Percentiles rank a stretch among this genome's conserved stretches.
Evolutionary conservation across 805 yeast genomes (phyloP).

Genomic region (Helenozyma rhizophorensis): DNA sequence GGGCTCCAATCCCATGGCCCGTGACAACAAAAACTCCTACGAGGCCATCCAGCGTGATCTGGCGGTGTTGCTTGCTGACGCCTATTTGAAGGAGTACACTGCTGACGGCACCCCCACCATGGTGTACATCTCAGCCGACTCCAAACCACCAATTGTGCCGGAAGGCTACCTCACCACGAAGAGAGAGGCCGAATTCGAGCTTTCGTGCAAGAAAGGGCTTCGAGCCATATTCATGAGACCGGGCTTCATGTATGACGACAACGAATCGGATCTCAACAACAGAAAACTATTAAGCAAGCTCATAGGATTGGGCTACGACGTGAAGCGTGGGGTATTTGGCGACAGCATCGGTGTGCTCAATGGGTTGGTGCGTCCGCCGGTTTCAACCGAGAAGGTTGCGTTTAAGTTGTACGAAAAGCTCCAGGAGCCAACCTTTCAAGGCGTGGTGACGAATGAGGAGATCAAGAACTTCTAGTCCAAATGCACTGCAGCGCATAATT

Average conservation of each 20-base stretch:
- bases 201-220: conserved; percentile 41
- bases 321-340: conserved; percentile 42
- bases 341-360: conserved; percentile 22
- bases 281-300: conserved; percentile 41
- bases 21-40: conserved; percentile 44
- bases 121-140: conserved; percentile 80
- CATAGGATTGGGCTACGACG: conserved; percentile 37
- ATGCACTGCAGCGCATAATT: no score
- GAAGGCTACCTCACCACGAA: conserved; percentile 70
- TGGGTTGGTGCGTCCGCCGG: conserved; percentile 53
- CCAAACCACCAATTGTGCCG: conserved; percentile 61
- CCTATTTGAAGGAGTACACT: conserved; percentile 26
- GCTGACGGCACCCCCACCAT: conserved; percentile 33
- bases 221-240: conserved; percentile 72
- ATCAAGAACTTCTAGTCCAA: conserved; percentile 4
- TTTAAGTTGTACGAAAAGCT: conserved; percentile 51
- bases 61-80: conserved; percentile 59
- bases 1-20: conserved; percentile 63
- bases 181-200: conserved; percentile 67
- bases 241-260: conserved; percentile 73
- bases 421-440: conserved; percentile 45
- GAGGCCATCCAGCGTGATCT: conserved; percentile 66
- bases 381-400: conserved; percentile 69
- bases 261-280: conserved; percentile 22
- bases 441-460: conserved; percentile 57